Evolutionary conservation across 2,329 filamentous ascomycete species (phyloP), one percentile per base, ranked within the genome.

Genomic region (Exophiala phaeomuriformis): DNA sequence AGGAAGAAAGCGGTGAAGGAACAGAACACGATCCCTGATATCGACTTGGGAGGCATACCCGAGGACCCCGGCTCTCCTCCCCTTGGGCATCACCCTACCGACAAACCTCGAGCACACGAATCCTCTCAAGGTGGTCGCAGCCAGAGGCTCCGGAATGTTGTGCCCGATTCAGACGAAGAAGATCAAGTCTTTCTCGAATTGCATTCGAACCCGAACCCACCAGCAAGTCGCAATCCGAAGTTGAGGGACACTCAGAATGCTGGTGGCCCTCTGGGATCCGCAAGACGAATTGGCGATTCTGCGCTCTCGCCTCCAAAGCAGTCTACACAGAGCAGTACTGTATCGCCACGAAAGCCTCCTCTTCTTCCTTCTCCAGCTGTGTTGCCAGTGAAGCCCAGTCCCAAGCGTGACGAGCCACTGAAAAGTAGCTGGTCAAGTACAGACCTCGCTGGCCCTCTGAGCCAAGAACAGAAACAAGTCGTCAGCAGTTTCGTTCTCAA

Each of bases 91-190:
- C 29, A 3, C 9, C 27, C 10, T 12, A 5, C 35, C 4, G 19
- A 41, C 7, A 12, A 32, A 8, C 28, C 36, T 33, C 12, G 4
- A 27, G 6, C 29, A 27, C 44, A 43, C 3, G 27, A 12, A 27
- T 10, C 33, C 43, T 32, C 43, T 32, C 47, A 43, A 33, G 29
- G 35, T 46, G 31, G 10, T 42, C 46, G 29, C 10, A 46, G 5
- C 0, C 37, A n/a, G 33, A 51, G 33, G 29, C n/a, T 35, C 2
- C 44, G 41, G 31, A 48, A 55, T 6, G 33, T 53, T 32, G 50
- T 56, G 27, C 49, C 40, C 3, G 57, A 60, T 47, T 60, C 58
- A 5, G 59, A 61, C 30, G 57, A 56, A 8, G 57, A 56, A 36
- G 52, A 52, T 12, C 35, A 56, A 5, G 29, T 30, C 9, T 36